Conservation (phyloP, 176 grass and related monocot species). For the Panicum miliaceum region DNA sequence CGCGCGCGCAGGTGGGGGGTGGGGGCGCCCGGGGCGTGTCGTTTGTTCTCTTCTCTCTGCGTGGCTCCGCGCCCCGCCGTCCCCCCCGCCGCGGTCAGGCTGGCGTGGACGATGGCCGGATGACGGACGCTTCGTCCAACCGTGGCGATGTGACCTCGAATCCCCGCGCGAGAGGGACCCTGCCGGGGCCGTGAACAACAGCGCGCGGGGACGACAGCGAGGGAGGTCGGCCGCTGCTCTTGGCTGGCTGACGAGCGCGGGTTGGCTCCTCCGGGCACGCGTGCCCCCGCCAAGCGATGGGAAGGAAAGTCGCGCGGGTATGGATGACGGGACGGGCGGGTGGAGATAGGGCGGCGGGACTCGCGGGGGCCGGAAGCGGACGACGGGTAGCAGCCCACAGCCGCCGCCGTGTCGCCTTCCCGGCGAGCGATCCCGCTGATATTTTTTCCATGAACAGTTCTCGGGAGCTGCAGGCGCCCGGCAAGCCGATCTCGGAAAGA, state of each 20-base stretch:
- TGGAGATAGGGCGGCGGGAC: not conserved
- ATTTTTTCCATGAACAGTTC: not conserved
- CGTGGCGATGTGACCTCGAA: not conserved
- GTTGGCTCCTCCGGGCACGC: conserved; percentile 11
- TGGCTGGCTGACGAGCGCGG: not conserved
- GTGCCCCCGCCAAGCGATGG: not conserved
- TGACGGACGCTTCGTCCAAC: not conserved
- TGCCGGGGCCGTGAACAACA: no score
- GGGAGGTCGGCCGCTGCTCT: not conserved
- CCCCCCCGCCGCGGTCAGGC: not conserved
- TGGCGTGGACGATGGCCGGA: not conserved
- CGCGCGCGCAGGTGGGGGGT: conserved; percentile 17
- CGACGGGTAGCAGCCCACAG: not conserved
- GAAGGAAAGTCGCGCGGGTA: conserved; percentile 6
- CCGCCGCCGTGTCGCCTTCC: conserved; percentile 15
- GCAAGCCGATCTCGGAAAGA: not conserved
- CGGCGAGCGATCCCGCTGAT: conserved; percentile 3
- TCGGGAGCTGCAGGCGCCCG: not conserved
- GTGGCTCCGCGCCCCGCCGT: no score
- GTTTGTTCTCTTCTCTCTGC: no score
- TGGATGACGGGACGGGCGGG: not conserved
- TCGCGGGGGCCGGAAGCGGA: no score
- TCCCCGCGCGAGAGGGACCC: not conserved
- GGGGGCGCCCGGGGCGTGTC: no score
- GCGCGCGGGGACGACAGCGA: not conserved